Evolutionary conservation across 768 basidiomycete species (phyloP), one percentile per base, ranked within the genome.

Genomic region (Stropharia rugosoannulata): DNA sequence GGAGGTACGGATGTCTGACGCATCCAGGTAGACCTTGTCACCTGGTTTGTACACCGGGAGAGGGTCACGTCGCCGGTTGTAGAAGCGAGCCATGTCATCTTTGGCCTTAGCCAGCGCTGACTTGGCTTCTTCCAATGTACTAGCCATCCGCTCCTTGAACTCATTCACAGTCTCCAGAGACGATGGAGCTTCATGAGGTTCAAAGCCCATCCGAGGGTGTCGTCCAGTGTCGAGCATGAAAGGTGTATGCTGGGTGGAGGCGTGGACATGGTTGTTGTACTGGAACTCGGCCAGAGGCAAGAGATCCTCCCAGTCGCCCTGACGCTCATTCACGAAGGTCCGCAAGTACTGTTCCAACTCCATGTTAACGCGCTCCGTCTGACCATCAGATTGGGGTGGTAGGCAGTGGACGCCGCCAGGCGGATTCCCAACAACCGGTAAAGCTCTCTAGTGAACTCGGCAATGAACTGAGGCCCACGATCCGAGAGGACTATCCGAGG

Each of bases 141-240:
- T 22, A 4, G 22, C 22, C 22, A 22, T 22, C 22, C 22, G 57
- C 25, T 63, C 50, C 3, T 58, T 59, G 51, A 61, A 70, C 13
- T 61, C 53, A 16, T 59, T 45, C 10, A 65, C 61, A 9, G 46
- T 39, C 8, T 57, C 53, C 16, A 61, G 60, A 22, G 56, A 44
- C 11, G 61, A 45, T 22, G 22, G 22, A 13, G 19, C 12, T 50
- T 51, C 51, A 35, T 65, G 54, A 12, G 65, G 49, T 9, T 64
- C 44, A 11, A 63, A 54, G 8, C 50, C 43, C 36, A 51, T 51
- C 18, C 57, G 46, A 1, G 69, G 69, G 40, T 72, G 55, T 22
- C 61, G 65, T 16, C 73, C 69, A 37, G 66, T 60, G 56, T 71
- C 69, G 1, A 66, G 43, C 22, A 64, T 66, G 61, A 73, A 72